Evolutionary conservation across 2,329 filamentous ascomycete genomes (phyloP).

Genomic region (Ophioceras dolichostomum): DNA sequence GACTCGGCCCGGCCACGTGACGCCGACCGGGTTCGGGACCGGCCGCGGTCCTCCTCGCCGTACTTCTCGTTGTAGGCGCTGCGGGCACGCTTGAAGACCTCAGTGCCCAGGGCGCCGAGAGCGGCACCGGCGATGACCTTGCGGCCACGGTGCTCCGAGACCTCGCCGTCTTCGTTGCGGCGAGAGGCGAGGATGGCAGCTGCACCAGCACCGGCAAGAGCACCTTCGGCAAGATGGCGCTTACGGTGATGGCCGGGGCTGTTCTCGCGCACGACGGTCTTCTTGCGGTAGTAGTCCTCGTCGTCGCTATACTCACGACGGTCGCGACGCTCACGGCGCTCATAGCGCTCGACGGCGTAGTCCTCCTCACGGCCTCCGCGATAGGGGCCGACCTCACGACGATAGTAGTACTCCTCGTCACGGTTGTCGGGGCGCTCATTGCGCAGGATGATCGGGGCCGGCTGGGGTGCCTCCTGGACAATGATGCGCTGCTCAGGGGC

Average conservation of each 20-base stretch:
- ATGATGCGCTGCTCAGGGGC: slow-evolving; percentile 48
- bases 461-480: slow-evolving; percentile 42
- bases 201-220: slow-evolving; percentile 49
- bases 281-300: slow-evolving; percentile 26
- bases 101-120: slow-evolving; percentile 49
- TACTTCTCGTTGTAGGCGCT: slow-evolving; percentile 47
- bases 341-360: slow-evolving; percentile 17
- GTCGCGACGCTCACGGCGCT: slow-evolving; percentile 20
- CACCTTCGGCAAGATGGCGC: slow-evolving; percentile 48
- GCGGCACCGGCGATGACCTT: slow-evolving; percentile 51
- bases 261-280: slow-evolving; percentile 35
- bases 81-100: slow-evolving; percentile 45
- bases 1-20: slow-evolving; percentile 13
- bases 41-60: slow-evolving; percentile 27
- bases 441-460: slow-evolving; percentile 35
- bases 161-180: slow-evolving; percentile 35
- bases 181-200: slow-evolving; percentile 46
- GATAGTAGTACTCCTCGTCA: slow-evolving; percentile 40
- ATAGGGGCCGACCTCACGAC: slow-evolving; percentile 29
- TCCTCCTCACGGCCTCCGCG: slow-evolving; percentile 21
- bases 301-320: slow-evolving; percentile 25
- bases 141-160: slow-evolving; percentile 38
- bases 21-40: slow-evolving; percentile 17
- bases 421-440: slow-evolving; percentile 17
- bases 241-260: slow-evolving; percentile 38